Base-by-base conservation (phyloP, 2,329 filamentous ascomycete genomes). In the Phialophora expanda region DNA sequence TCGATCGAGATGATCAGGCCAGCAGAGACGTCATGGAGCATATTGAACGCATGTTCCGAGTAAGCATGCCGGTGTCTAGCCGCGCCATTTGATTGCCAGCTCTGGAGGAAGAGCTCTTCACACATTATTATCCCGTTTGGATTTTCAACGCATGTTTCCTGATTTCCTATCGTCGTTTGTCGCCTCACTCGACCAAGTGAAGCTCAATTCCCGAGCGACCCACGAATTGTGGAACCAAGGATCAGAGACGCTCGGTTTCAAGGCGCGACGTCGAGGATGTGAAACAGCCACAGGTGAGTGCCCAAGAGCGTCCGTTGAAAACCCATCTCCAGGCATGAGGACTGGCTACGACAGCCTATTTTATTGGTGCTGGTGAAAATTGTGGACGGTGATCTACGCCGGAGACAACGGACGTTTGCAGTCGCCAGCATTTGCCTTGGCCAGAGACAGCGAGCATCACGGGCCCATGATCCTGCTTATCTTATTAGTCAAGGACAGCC, bases 401-500 rank as follows among this genome's bases (percentile, higher is more conserved):
- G 38, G 38, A 44, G 38, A 44, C 38, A n/a, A n/a, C 38, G 38
- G 38, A n/a, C 7, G 38, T 44, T 8, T n/a, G 14, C 38, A 44
- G 14, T 44, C n/a, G 34, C 34, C 14, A 41, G 34, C 14, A 41
- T 1, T 17, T n/a, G 38, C 20, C 48, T 51, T 14, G 48, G 48
- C 48, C 22, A 17, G 24, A 28, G 48, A 22, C 48, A 51, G 48
- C 48, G 24, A 22, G 48, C 24, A 50, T 50, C 46, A 50, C 24
- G 46, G 24, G 20, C 24, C 17, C 38, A 44, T 26, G 48, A 20
- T 51, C 22, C 48, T 53, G 58, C 58, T 61, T 61, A 61, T 61
- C 58, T 41, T 38, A 32, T 34, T 50, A 51, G 22, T 51, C 44
- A 50, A 41, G 51, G 48, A 26, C 6, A 51, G 48, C 58, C 20